A percentile compares a stretch with the other conserved stretches of the same genome.
phyloP scores from a whole-genome alignment of 2,329 filamentous ascomycete species.

The Metarhizium sp. region DNA sequence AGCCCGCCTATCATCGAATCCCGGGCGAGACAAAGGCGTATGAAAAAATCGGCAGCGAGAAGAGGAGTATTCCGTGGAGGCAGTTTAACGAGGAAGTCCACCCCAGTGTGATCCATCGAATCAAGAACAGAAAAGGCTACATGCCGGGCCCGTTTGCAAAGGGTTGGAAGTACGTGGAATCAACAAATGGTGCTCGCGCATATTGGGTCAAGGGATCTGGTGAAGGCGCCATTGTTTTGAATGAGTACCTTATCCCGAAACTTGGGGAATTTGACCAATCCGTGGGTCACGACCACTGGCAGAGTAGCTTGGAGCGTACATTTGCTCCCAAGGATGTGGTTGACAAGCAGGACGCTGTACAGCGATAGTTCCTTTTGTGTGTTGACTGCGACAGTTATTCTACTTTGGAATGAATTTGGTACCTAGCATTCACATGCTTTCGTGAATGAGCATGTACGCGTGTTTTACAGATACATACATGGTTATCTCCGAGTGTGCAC shows the following conservation, averaged over 20 bases:
- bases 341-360: not conserved
- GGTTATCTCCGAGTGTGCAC: no score
- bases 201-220: not conserved
- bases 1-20: not conserved
- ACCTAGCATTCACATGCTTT: no score
- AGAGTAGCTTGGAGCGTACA: not conserved
- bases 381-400: no score
- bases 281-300: not conserved
- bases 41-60: not conserved
- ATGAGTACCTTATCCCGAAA: not conserved
- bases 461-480: no score
- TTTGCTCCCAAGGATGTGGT: not conserved
- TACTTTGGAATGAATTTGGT: no score
- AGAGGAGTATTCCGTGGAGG: not conserved
- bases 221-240: not conserved
- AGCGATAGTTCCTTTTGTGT: not conserved
- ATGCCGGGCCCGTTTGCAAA: not conserved
- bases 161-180: not conserved
- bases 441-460: no score
- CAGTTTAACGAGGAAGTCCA: not conserved
- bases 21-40: not conserved
- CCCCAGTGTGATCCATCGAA: not conserved
- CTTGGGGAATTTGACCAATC: not conserved
- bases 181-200: not conserved
- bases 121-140: not conserved